Evolutionary conservation across 805 yeast genomes (phyloP).

Genomic region (Kuraishia borneana): DNA sequence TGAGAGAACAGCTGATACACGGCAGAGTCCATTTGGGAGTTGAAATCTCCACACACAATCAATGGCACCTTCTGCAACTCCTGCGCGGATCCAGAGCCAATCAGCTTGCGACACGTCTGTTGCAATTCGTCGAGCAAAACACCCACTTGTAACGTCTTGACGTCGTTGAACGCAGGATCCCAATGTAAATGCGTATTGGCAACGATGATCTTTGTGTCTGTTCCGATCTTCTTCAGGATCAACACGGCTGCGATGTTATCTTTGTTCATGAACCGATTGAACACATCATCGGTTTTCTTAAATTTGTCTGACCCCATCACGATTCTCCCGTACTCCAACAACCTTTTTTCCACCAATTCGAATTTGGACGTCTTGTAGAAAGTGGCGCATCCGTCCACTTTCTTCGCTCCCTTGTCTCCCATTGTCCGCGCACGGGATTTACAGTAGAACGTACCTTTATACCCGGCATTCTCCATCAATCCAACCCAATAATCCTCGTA

Average conservation of each 20-base stretch:
- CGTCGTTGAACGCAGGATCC: conserved; percentile 96
- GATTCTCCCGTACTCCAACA: conserved; percentile 73
- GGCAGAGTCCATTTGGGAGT: conserved; percentile 78
- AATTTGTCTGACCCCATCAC: conserved; percentile 77
- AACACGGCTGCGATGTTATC: conserved; percentile 83
- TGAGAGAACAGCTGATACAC: conserved; percentile 83
- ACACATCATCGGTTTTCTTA: conserved; percentile 87
- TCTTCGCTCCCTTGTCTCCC: conserved; percentile 68
- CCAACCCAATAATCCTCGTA: conserved; percentile 85
- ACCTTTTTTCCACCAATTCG: conserved; percentile 55
- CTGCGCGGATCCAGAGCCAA: conserved; percentile 26
- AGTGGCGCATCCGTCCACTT: conserved; percentile 98
- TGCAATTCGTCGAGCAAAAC: conserved; percentile 83
- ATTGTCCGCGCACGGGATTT: conserved; percentile 91
- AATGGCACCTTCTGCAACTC: conserved; percentile 58
- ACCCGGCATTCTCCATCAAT: conserved; percentile 59
- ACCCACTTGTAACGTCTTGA: conserved; percentile 91
- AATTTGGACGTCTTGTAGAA: conserved; percentile 67
- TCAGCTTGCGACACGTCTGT: conserved; percentile 35
- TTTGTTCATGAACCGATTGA: conserved; percentile 91
- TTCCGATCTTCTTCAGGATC: conserved; percentile 58
- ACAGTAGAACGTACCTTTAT: conserved; percentile 70
- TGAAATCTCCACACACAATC: conserved; percentile 90
- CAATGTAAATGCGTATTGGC: conserved; percentile 95
- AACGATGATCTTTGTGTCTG: conserved; percentile 62